Evolutionary conservation across 495 filamentous ascomycete genomes (phyloP), one percentile per base, ranked within the genome.

Genomic region (Extremus antarcticus): DNA sequence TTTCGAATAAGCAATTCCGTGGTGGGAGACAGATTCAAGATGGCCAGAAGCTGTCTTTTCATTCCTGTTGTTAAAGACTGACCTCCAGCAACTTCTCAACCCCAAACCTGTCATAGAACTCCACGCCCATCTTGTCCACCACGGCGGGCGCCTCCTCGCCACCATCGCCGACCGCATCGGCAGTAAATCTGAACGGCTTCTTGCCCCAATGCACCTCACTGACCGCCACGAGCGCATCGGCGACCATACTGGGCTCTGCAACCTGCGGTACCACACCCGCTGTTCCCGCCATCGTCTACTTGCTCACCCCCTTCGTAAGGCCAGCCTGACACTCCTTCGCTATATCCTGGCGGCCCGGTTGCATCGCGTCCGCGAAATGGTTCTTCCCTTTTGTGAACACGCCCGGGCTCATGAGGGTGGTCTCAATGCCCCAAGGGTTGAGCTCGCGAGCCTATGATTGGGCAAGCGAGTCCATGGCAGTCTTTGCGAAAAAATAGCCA

Each of bases 401-500:
- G 23, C 55, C 55, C 19, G 55, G 55, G 2, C 24, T 3, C 3
- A 57, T 24, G 22, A 57, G 41, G 2, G 19, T 54, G 16, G 51
- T 57, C 55, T 53, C 55, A 22, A 57, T 53, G 17, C 49, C 55
- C 50, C 55, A 57, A 4, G 25, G 55, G 38, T 35, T 53, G 3
- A 53, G 49, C 49, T 57, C 55, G 4, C n/a, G 23, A 10, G 35
- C 25, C 25, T 53, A 57, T 3, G 25, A 10, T 7, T 55, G 23
- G 4, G 49, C 55, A 4, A 53, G 15, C 16, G 47, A 25, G 47
- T 53, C 55, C 55, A 57, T 57, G 10, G 20, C 50, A 17, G 55
- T 51, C 23, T 57, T 57, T 8, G 49, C 49, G 7, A 51, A 51
- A 38, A 57, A 57, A 32, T 54, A 57, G 8, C 51, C 51, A 11